Evolutionary conservation across 2,329 filamentous ascomycete genomes (phyloP).

Genomic region (Xylaria hypoxylon): DNA sequence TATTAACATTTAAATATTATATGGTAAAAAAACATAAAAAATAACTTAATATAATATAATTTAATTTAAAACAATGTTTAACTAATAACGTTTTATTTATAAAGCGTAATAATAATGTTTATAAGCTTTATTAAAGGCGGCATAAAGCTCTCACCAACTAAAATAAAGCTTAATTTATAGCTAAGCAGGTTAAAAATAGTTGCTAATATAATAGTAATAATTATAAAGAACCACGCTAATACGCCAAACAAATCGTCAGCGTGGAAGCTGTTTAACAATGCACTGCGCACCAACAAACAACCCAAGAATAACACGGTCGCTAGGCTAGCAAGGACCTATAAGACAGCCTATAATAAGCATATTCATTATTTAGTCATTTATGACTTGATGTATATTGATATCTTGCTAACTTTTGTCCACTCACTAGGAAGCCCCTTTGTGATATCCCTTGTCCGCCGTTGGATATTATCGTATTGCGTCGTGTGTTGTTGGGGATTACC

Average conservation of each 20-base stretch:
- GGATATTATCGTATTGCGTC: too few species aligned
- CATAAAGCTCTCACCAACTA: conserved; percentile 34
- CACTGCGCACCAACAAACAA: conserved; percentile 36
- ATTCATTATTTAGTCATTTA: too few species aligned
- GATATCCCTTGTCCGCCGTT: conserved; percentile 40
- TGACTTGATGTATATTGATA: too few species aligned
- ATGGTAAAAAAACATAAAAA: conserved; percentile 42
- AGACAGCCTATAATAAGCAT: conserved; percentile 29
- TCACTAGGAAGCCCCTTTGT: conserved; percentile 33
- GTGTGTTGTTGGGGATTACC: too few species aligned
- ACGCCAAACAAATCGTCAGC: conserved; percentile 38
- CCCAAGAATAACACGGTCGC: conserved; percentile 37
- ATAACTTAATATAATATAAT: conserved; percentile 39
- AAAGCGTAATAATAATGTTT: conserved; percentile 33
- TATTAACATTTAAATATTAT: too few species aligned
- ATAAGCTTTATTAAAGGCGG: conserved; percentile 27
- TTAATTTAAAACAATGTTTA: conserved; percentile 38
- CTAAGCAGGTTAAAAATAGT: conserved; percentile 31
- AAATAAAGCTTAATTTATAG: conserved; percentile 35
- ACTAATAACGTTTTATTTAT: conserved; percentile 30
- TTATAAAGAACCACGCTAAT: conserved; percentile 35
- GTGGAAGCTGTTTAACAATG: conserved; percentile 38
- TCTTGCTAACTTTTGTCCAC: conserved; percentile 15
- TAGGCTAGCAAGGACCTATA: conserved; percentile 35
- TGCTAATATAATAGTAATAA: conserved; percentile 26